Evolutionary conservation across 306 rosid species (phyloP), one percentile per base, ranked within the genome.

Genomic region (Mimosa bimucronata): DNA sequence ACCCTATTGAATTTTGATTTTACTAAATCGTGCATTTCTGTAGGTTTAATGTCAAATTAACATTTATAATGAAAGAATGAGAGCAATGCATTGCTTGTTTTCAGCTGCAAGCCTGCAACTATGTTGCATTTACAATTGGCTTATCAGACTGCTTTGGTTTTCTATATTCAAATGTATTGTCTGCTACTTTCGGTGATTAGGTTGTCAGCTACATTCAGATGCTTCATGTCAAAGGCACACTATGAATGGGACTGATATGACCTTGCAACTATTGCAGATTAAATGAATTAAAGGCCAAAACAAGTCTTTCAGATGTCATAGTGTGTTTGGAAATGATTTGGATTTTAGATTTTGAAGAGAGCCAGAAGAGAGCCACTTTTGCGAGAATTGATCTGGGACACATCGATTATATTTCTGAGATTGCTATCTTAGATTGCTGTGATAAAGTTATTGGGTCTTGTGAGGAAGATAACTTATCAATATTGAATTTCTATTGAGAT

Each of bases 61-160:
- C 55, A 16, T 15, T 12, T 48, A 15, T 3, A 48, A 19, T 48
- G 55, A 16, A 5, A 46, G n/a, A 15, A 14, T 16, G 55, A 48
- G 18, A 48, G 55, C 55, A 48, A 15, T 16, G 55, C 55, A 48
- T 48, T 48, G 55, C 19, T 48, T 48, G 55, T 48, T 48, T 60
- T 52, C 65, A 19, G 75, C 84, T 74, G 38, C 67, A 26, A 61
- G 8, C 67, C 4, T 61, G 67, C 66, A 25, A 25, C 34, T 58
- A 58, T 31, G 42, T 6, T 65, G 18, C 44, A 65, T 65, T 31
- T 65, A 2, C n/a, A 6, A 7, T 30, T 65, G 42, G 44, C 70
- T 31, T 65, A n/a, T 23, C 25, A 16, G 57, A 18, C 53, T 46
- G 19, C 19, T 13, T 46, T 46, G 19, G 53, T 12, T 48, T 5